Evolutionary conservation across 108 stramenopile species (phyloP), one percentile per base, ranked within the genome.

Genomic region (Fragilariopsis cylindrus): DNA sequence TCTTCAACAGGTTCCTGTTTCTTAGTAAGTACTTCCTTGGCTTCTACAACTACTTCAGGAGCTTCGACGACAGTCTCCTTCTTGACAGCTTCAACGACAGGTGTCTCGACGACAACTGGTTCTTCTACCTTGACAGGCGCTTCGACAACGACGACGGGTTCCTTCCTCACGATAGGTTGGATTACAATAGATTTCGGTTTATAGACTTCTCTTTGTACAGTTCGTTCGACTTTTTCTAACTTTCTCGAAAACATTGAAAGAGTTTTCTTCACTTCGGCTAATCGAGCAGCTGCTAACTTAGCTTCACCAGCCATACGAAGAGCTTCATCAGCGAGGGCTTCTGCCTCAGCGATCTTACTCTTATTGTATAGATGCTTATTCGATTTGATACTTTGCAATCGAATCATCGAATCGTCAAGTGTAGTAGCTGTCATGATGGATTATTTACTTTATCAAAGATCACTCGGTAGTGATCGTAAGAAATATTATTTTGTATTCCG

Each of bases 231-330:
- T 19, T 45, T 48, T 48, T 68, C 67, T 13, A 68, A 44, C 39
- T 68, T 68, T 30, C 30, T 68, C 9, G 67, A 68, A 19, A 68
- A 68, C 48, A 68, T 50, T 5, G 67, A 16, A 19, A 68, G 67
- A 16, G 67, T 68, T 48, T 68, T 68, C 67, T 68, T 68, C 11
- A 68, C 67, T n/a, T 68, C 67, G 12, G 67, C 67, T 21, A 73
- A 47, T 43, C 57, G 39, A 16, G 55, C 72, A 30, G 72, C 72
- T 3, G 60, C 57, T 7, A 48, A 9, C 60, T 62, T 73, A 3
- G 60, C 72, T 50, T 73, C 72, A 16, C 48, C 42, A n/a, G 72
- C 72, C 60, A 58, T 73, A n/a, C 57, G 57, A 62, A 73, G 57
- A 18, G 72, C 72, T 63, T 73, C 72, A 3, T 43, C 72, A 49